These are phyloP conservation scores for Diaporthe sp. DNA, from an alignment of 2,329 filamentous ascomycete species.

Conservation along the genomic window DNA sequence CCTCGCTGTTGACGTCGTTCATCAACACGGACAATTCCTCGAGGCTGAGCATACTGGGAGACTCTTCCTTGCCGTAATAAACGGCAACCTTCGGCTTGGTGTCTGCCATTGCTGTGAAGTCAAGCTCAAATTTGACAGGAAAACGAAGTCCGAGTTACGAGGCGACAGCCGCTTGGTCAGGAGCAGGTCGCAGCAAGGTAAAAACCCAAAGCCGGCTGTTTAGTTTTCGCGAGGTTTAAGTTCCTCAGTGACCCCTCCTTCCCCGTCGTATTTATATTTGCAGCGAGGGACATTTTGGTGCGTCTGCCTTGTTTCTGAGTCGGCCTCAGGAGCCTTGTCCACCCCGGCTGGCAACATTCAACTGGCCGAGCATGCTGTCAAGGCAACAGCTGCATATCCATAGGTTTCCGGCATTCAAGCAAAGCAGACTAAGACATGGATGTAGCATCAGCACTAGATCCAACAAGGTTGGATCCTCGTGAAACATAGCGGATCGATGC, in stretches of 20 bases:
- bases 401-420: background rate
- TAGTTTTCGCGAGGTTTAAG: background rate
- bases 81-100: constrained; percentile 31
- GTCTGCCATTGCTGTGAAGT: constrained; percentile 7
- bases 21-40: constrained; percentile 19
- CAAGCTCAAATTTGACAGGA: background rate
- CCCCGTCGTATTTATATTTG: background rate
- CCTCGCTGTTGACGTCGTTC: background rate
- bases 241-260: background rate
- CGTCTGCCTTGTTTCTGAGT: background rate
- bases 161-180: background rate
- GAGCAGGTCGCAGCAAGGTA: background rate
- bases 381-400: constrained; percentile 11
- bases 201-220: background rate
- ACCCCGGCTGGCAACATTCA: background rate
- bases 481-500: background rate
- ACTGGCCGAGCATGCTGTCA: background rate
- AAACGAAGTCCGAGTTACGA: background rate
- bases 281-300: background rate
- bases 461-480: background rate
- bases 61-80: background rate
- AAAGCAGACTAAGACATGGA: background rate
- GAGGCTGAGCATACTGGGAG: constrained; percentile 20
- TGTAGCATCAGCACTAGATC: constrained; percentile 12
- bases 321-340: background rate